A percentile compares a stretch with the other conserved stretches of the same genome.
Conservation (phyloP, 768 basidiomycete genomes). For the Tephrocybe rancida region DNA sequence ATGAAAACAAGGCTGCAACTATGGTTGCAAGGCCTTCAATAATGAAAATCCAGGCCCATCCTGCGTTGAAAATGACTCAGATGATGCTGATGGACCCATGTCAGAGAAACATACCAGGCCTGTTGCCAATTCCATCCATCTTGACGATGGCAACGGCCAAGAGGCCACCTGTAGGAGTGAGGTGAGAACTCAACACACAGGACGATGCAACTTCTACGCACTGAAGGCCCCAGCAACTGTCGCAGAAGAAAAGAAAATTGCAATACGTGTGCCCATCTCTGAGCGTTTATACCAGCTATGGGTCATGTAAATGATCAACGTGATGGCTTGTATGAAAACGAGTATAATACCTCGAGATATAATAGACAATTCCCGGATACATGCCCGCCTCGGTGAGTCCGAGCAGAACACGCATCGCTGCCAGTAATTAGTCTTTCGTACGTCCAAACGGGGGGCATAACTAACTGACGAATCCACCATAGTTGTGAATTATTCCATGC, state of each 20-base stretch:
- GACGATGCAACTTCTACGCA: conserved; percentile 25
- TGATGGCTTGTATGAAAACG: background rate
- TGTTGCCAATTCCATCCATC: conserved; percentile 69
- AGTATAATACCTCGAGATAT: conserved; percentile 52
- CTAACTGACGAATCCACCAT: conserved; percentile 63
- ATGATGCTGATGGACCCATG: conserved; percentile 26
- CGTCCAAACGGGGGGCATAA: conserved; percentile 4
- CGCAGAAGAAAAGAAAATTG: conserved; percentile 80
- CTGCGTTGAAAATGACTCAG: conserved; percentile 17
- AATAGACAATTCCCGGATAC: conserved; percentile 63
- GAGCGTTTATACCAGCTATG: conserved; percentile 78
- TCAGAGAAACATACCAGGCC: conserved; percentile 51
- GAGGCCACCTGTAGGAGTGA: conserved; percentile 50
- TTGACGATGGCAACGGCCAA: conserved; percentile 69
- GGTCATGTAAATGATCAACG: background rate
- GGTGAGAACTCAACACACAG: background rate
- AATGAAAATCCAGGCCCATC: conserved; percentile 77
- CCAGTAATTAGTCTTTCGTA: background rate
- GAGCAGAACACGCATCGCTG: conserved; percentile 64
- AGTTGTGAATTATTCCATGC: conserved; percentile 63
- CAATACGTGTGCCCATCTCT: conserved; percentile 72
- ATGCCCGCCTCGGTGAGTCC: conserved; percentile 63
- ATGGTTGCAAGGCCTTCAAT: conserved; percentile 74
- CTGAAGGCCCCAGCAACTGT: conserved; percentile 80
- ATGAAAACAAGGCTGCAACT: conserved; percentile 57